Evolutionary conservation across 257 asterid species (phyloP), one percentile per base, ranked within the genome.

Genomic region (Rehmannia glutinosa): DNA sequence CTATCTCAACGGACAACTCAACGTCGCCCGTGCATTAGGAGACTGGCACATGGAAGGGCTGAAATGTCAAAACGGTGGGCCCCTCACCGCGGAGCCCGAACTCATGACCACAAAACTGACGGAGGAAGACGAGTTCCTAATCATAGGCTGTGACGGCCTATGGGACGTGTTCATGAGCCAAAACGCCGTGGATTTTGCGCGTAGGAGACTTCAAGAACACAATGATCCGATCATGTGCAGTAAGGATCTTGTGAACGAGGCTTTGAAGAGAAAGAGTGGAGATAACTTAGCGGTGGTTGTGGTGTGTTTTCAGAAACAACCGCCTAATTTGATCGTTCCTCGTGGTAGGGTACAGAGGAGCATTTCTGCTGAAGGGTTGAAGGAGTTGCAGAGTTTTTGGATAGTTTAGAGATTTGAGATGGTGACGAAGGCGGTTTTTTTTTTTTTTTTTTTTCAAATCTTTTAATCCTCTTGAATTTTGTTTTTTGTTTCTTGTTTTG

Each of bases 101-200:
- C 60, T 93, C 55, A 88, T 85, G 89, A 81, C 70, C 79, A 86
- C 95, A 4, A 82, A 64, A 28, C 83, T 91, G 43, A 81, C 97
- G 0, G 82, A 80, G 60, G 96, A 94, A 73, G 99, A 91, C 0
- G 99, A 94, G 86, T 94, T 94, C 70, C 88, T 91, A 55, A 85
- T 94, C 69, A 82, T 94, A 9, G 97, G 93, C 17, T 94, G 97
- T 20, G 99, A 94, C 36, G 99, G 99, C 13, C 76, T 91, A 3
- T 94, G 97, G 99, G 99, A 94, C 23, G 99, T 91, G 53, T 94
- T 94, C 42, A 75, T 80, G 87, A 91, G 95, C 82, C 97, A 94
- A 69, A 94, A 94, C 27, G 97, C 97, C 0, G 95, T 94, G 45
- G 99, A 94, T 75, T 94, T 94, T 80, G 97, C 99, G 35, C 96